Evolutionary conservation across 192 early-diverging fungal genomes (phyloP).

Genomic region (Phlyctochytrium bullatum): DNA sequence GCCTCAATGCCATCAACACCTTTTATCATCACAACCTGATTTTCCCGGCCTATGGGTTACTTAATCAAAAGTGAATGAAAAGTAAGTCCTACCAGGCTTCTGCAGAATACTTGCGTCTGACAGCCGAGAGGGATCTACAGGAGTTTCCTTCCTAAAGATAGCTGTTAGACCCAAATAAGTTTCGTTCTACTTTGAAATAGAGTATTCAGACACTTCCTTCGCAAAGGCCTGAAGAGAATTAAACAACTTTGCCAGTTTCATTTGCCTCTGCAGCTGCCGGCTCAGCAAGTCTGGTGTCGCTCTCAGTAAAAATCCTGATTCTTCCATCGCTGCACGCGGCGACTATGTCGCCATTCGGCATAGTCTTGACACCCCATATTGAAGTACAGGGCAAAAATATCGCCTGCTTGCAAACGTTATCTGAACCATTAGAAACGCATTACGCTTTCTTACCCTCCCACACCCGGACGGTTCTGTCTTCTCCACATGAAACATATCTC

Average conservation of each 20-base stretch:
- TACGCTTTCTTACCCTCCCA: conserved; percentile 66
- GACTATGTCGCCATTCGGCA: conserved; percentile 82
- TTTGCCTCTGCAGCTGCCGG: too few relatives aligned
- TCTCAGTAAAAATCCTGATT: conserved; percentile 79
- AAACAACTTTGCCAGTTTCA: too few relatives aligned
- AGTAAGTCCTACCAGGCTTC: conserved; percentile 58
- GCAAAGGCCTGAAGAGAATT: conserved; percentile 51
- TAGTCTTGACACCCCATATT: conserved; percentile 80
- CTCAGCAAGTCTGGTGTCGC: too few relatives aligned
- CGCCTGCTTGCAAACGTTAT: conserved; percentile 67
- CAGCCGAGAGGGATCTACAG: too few relatives aligned
- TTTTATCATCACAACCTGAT: conserved; percentile 89
- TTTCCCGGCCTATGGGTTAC: conserved; percentile 55
- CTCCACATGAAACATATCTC: conserved; percentile 85
- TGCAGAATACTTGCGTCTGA: too few relatives aligned
- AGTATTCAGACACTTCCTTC: conserved; percentile 49
- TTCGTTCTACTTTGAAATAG: conserved; percentile 65
- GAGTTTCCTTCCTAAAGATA: too few relatives aligned
- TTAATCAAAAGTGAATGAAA: conserved; percentile 7
- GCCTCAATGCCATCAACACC: conserved; percentile 73
- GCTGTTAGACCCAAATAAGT: too few relatives aligned
- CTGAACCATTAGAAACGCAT: conserved; percentile 31
- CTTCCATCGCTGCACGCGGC: conserved; percentile 80
- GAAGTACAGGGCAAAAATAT: conserved; percentile 85
- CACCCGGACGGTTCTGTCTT: conserved; percentile 84